Conservation (phyloP, 306 rosid genomes). For the Benincasa hispida region DNA sequence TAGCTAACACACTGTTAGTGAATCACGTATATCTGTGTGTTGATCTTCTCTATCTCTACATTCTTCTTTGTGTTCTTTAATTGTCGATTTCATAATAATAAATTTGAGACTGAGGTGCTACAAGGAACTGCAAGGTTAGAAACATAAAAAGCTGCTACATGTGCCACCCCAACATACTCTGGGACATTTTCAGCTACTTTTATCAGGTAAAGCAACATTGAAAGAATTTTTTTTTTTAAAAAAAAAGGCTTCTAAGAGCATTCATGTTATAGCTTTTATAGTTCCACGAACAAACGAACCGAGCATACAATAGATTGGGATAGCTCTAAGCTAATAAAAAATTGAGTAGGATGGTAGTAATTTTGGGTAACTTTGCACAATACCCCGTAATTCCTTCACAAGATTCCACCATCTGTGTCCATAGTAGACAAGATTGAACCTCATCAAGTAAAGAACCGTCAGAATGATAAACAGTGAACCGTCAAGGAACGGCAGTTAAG, state of each 20-base stretch:
- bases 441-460: too few species aligned
- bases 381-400: conserved; percentile 82
- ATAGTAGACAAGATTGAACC: conserved; percentile 22
- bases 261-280: neutral
- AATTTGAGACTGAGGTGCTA: conserved; percentile 36
- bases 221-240: neutral
- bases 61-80: too few species aligned
- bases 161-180: conserved; percentile 58
- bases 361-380: conserved; percentile 29
- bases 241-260: neutral
- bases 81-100: too few species aligned
- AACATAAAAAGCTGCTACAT: conserved; percentile 52
- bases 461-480: too few species aligned
- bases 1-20: too few species aligned
- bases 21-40: too few species aligned
- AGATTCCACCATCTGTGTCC: conserved; percentile 80
- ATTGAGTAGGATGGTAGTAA: conserved; percentile 64
- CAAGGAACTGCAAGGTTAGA: conserved; percentile 38
- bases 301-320: neutral
- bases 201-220: conserved; percentile 6
- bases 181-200: conserved; percentile 24
- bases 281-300: neutral
- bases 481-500: too few species aligned
- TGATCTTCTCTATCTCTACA: too few species aligned
- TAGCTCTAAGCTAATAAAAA: conserved; percentile 66